Evolutionary conservation across 345 rosid genomes (phyloP).

Genomic region (Eucalyptus pauciflora): DNA sequence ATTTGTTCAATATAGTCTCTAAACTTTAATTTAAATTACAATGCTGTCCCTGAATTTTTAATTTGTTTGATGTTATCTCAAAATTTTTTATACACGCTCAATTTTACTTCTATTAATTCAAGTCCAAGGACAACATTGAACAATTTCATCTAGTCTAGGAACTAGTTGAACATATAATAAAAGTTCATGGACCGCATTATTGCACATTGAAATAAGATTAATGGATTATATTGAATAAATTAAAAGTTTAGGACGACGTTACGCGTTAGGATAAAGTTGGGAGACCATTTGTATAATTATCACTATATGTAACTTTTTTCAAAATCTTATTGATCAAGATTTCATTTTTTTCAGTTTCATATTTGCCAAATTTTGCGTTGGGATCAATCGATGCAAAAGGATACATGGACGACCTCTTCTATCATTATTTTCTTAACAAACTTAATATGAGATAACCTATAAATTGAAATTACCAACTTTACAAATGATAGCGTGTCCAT

Average conservation of each 20-base stretch:
- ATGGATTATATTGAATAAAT: fast-evolving
- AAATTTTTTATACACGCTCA: no score
- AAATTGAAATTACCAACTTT: not conserved
- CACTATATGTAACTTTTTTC: fast-evolving
- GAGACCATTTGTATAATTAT: not conserved
- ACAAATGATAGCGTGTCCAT: not conserved
- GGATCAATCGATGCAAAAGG: not conserved
- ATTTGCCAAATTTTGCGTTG: not conserved
- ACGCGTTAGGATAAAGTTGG: fast-evolving
- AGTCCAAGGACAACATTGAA: no score
- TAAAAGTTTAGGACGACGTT: fast-evolving
- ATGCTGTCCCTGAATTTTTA: fast-evolving
- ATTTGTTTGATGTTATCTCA: fast-evolving
- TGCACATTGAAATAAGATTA: no score
- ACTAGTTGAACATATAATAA: no score
- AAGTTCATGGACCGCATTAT: fast-evolving
- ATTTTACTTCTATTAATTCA: no score
- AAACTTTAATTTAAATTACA: no score
- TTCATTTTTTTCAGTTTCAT: not conserved
- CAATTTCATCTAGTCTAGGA: not conserved
- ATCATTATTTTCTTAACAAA: not conserved
- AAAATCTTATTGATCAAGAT: not conserved
- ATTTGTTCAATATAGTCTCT: no score
- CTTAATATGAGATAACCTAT: not conserved
- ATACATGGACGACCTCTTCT: not conserved